Percentiles rank a stretch among this genome's conserved stretches.
Evolutionary conservation across 1,284 basidiomycete species (phyloP).

Genomic region (Pyrrhoderma noxium): DNA sequence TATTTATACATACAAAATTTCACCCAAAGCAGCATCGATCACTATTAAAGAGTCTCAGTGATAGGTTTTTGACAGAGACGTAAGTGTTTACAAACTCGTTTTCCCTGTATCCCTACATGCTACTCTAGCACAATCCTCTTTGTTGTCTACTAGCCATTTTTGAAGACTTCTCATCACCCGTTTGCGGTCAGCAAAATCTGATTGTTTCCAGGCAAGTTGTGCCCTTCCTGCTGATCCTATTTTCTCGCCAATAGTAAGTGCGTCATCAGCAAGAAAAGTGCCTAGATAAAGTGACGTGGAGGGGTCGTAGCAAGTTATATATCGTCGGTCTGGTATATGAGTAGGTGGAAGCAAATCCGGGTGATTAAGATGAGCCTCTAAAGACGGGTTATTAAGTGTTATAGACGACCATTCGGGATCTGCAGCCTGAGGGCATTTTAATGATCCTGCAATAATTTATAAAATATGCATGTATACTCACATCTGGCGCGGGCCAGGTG

Average conservation of each 20-base stretch:
- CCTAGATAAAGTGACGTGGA: slow-evolving; percentile 76
- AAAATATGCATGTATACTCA: slow-evolving; percentile 28
- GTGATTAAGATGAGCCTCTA: slow-evolving; percentile 56
- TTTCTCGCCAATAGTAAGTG: slow-evolving; percentile 60
- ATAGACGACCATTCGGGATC: slow-evolving; percentile 52
- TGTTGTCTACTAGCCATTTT: slow-evolving; percentile 86
- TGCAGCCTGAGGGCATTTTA: slow-evolving; percentile 32
- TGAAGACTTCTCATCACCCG: slow-evolving; percentile 79
- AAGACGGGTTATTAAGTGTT: slow-evolving; percentile 46
- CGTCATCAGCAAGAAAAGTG: slow-evolving; percentile 62
- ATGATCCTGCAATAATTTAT: not conserved
- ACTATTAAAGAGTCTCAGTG: slow-evolving; percentile 38
- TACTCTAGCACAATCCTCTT: slow-evolving; percentile 81
- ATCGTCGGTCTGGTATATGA: slow-evolving; percentile 45
- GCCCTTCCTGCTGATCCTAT: slow-evolving; percentile 61
- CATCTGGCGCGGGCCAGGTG: slow-evolving; percentile 47
- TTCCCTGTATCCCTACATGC: slow-evolving; percentile 95
- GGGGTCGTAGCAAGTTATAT: slow-evolving; percentile 89
- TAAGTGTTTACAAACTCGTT: slow-evolving; percentile 55
- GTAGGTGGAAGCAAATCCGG: slow-evolving; percentile 46
- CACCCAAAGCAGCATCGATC: slow-evolving; percentile 84
- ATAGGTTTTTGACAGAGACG: slow-evolving; percentile 1
- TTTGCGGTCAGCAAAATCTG: slow-evolving; percentile 70
- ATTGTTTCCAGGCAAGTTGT: slow-evolving; percentile 64
- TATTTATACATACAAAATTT: slow-evolving; percentile 47